These are phyloP conservation scores for Lojkania enalia DNA, from an alignment of 2,329 filamentous ascomycete genomes.

Conservation along the genomic window DNA sequence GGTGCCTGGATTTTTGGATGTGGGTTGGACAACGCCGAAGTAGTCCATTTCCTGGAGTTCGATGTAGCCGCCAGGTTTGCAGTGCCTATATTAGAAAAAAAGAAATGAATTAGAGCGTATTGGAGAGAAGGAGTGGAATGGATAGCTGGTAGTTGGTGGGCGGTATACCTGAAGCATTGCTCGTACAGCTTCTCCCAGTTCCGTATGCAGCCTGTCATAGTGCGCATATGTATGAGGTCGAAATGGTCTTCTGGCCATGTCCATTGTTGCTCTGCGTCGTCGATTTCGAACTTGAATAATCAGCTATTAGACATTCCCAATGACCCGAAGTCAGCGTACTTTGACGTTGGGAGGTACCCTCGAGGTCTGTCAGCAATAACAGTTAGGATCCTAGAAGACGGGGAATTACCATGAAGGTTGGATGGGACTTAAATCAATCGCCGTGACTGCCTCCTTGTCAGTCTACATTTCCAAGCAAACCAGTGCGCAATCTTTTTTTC, in stretches of 20 bases:
- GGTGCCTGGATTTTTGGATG: conserved; percentile 19
- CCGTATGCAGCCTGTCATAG: conserved; percentile 19
- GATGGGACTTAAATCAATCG: conserved; percentile 41
- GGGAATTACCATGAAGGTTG: conserved; percentile 36
- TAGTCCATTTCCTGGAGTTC: conserved; percentile 35
- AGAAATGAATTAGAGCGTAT: neutral
- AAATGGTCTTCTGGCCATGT: conserved; percentile 22
- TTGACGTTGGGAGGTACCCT: conserved; percentile 28
- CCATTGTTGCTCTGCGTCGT: conserved; percentile 35
- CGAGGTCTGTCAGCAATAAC: no score
- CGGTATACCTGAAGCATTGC: no score
- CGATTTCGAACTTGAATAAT: conserved; percentile 35
- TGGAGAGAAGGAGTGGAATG: neutral
- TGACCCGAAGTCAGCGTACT: no score
- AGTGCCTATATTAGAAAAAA: no score
- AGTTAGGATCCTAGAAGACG: no score
- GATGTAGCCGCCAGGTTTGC: conserved; percentile 32
- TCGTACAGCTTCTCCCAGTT: conserved; percentile 16
- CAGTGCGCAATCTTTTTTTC: no score
- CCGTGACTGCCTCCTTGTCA: conserved; percentile 24
- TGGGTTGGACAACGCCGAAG: conserved; percentile 26
- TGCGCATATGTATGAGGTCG: conserved; percentile 18
- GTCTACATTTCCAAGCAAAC: no score
- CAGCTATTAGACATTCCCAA: no score
- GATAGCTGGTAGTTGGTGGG: no score